phyloP scores from a whole-genome alignment of 2,329 filamentous ascomycete genomes.

The Neonectria punicea region DNA sequence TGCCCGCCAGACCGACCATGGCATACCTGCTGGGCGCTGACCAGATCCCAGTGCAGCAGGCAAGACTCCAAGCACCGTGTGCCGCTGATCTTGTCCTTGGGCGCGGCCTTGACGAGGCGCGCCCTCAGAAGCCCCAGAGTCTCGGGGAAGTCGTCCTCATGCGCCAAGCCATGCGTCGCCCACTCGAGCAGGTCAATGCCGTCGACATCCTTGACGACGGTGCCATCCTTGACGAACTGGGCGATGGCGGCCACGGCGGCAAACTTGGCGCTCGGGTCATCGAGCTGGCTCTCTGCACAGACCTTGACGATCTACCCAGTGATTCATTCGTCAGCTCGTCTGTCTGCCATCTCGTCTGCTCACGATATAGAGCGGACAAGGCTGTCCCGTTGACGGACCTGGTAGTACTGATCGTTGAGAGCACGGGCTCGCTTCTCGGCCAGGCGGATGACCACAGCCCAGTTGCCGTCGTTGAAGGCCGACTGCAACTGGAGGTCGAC shows the following conservation, averaged over 20 bases:
- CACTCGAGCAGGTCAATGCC: constrained; percentile 66
- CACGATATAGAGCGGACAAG: neutral
- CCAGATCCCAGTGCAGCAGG: constrained; percentile 64
- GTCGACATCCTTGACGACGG: constrained; percentile 60
- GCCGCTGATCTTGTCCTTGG: constrained; percentile 55
- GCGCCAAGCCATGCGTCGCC: constrained; percentile 54
- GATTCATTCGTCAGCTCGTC: constrained; percentile 19
- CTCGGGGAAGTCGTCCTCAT: constrained; percentile 55
- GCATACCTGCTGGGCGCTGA: constrained; percentile 65
- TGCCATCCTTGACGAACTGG: constrained; percentile 58
- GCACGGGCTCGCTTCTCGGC: constrained; percentile 62
- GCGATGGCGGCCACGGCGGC: constrained; percentile 57
- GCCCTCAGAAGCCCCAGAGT: constrained; percentile 62
- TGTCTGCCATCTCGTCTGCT: neutral
- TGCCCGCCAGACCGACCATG: neutral
- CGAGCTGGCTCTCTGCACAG: constrained; percentile 63
- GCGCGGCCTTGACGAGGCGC: constrained; percentile 63
- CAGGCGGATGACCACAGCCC: constrained; percentile 61
- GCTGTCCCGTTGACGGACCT: constrained; percentile 51
- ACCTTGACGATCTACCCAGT: constrained; percentile 56
- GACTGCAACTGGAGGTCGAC: constrained; percentile 66
- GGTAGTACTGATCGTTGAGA: constrained; percentile 65
- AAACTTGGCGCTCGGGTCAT: constrained; percentile 58
- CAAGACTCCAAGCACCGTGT: constrained; percentile 63
- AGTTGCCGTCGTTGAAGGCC: constrained; percentile 65